Percentiles rank a stretch among this genome's conserved stretches.
phyloP scores from a whole-genome alignment of 1,284 basidiomycete genomes.

The Cutaneotrichosporon mucoides region DNA sequence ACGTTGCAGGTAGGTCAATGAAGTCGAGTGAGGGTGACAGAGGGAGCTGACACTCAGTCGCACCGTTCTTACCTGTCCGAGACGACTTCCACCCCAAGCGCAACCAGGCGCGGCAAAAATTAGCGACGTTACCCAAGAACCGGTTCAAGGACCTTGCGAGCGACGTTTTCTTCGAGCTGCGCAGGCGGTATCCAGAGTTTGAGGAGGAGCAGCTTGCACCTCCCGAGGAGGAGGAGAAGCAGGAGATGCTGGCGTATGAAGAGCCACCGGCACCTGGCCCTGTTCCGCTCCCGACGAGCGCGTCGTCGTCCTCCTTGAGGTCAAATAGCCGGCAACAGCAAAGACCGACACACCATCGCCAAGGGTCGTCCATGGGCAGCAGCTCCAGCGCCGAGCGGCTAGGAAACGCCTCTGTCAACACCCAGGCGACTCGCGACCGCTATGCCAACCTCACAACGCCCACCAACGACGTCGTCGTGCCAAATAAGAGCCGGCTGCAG shows the following conservation, averaged over 20 bases:
- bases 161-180: conserved; percentile 94
- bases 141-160: conserved; percentile 95
- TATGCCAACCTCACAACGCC: conserved; percentile 24
- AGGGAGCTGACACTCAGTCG: conserved; percentile 47
- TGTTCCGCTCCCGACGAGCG: not conserved
- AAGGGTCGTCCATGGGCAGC: conserved; percentile 15
- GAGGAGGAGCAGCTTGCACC: conserved; percentile 56
- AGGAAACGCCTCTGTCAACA: not conserved
- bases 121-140: conserved; percentile 85
- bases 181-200: conserved; percentile 92
- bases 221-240: not conserved
- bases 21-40: too few relatives aligned
- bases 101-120: conserved; percentile 96
- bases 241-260: conserved; percentile 4
- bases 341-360: conserved; percentile 11
- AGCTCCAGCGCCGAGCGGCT: not conserved
- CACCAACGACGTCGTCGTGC: conserved; percentile 70
- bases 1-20: conserved; percentile 27
- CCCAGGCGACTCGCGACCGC: not conserved
- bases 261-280: conserved; percentile 7
- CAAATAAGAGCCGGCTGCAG: conserved; percentile 89
- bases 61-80: conserved; percentile 82
- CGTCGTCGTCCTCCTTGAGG: not conserved
- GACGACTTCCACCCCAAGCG: conserved; percentile 98
- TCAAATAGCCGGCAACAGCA: not conserved